Conservation (phyloP, 2,329 filamentous ascomycete species). For the Penicillium griseofulvum region DNA sequence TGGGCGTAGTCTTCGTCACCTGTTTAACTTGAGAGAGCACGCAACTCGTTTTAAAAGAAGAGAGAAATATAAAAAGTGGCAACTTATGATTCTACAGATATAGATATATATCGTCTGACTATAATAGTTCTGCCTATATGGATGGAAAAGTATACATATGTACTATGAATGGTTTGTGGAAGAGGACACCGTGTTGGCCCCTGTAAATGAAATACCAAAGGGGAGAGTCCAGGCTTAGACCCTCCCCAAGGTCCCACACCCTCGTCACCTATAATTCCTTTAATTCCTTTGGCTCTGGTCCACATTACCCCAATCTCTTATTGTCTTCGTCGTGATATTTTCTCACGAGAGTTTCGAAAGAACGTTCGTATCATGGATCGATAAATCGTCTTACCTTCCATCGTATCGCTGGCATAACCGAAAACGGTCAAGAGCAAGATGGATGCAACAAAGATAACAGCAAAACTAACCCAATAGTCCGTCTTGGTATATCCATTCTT, state of each 20-base stretch:
- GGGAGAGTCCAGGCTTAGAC: not conserved
- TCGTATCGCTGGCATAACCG: slow-evolving; percentile 56
- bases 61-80: not conserved
- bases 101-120: not conserved
- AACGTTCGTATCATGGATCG: slow-evolving; percentile 41
- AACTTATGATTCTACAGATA: not conserved
- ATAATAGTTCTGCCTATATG: slow-evolving; percentile 9
- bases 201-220: slow-evolving; percentile 4
- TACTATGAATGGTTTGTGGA: not conserved
- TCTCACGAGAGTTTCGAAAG: slow-evolving; percentile 32
- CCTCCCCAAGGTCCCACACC: not conserved
- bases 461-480: slow-evolving; percentile 69
- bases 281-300: not conserved
- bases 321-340: slow-evolving; percentile 14
- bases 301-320: not conserved
- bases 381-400: slow-evolving; percentile 56
- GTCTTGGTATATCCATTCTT: slow-evolving; percentile 57
- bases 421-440: slow-evolving; percentile 59
- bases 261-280: not conserved
- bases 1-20: slow-evolving; percentile 42
- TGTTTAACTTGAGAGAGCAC: slow-evolving; percentile 8
- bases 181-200: slow-evolving; percentile 16
- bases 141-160: not conserved
- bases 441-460: slow-evolving; percentile 59
- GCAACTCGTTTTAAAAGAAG: not conserved